Base-by-base conservation (phyloP, 1,139 yeast species). In the Yarrowia galli region DNA sequence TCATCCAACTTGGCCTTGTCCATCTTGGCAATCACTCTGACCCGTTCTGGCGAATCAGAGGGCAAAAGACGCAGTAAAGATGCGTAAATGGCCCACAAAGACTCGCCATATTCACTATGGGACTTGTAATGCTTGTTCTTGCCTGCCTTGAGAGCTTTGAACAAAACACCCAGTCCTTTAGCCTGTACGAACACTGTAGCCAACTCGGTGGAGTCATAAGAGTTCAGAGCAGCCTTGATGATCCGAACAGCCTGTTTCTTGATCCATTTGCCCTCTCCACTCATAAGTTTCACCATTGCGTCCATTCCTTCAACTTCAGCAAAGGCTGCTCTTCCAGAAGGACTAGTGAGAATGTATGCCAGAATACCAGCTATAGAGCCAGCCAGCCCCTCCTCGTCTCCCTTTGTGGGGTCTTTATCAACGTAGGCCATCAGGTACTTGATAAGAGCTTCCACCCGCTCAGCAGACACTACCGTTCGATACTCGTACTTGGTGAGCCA, bases 261-360 rank as follows among this genome's bases (percentile, higher is more conserved):
- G 40, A 74, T 58, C 71, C 72, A 71, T 18, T 65, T 67, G 61
- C 67, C 67, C 64, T 68, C 72, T 65, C 48, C 73, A 25, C 75
- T 43, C 40, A 78, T 54, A 15, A 58, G 22, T 25, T 74, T 70
- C 16, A 75, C 67, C 71, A 76, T 71, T n/a, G 78, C 71, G 49
- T 77, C 79, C 15, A 75, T 69, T 7, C 80, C 80, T 65, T 78
- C 80, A 18, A 69, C 70, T 32, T 75, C 74, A 6, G 75, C 65
- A 63, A 78, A 75, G 40, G 67, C 67, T 16, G 70, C 71, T 61
- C 73, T 72, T 42, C 75, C 54, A 13, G 54, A 38, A 35, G 56
- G 65, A 75, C 20, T 36, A 15, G 28, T 64, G 51, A 48, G 53
- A 42, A 45, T 16, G n/a, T 35, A 46, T 5, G 36, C 54, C 16